Evolutionary conservation across 2,329 filamentous ascomycete genomes (phyloP).

Genomic region (Boeremia exigua): DNA sequence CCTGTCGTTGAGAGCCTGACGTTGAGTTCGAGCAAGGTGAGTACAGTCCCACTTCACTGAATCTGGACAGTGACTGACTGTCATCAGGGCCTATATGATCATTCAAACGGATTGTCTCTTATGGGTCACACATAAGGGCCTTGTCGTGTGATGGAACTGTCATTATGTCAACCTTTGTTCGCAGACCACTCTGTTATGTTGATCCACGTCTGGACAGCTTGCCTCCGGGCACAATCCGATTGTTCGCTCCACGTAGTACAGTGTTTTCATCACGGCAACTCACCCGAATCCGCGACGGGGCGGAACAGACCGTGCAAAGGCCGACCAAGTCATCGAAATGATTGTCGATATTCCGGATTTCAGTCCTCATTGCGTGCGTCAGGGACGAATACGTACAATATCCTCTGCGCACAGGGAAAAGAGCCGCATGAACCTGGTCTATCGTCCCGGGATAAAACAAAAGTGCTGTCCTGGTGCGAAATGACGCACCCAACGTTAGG

Average conservation of each 20-base stretch:
- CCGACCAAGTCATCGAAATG: background rate
- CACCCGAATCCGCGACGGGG: constrained; percentile 1
- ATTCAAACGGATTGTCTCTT: constrained; percentile 2
- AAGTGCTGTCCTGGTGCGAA: background rate
- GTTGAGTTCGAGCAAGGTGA: background rate
- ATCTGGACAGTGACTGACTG: constrained; percentile 4
- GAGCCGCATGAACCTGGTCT: background rate
- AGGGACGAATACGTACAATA: background rate
- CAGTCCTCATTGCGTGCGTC: background rate
- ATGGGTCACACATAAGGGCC: background rate
- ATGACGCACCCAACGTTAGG: background rate
- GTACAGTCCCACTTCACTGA: background rate
- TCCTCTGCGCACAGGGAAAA: background rate
- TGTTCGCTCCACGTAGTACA: constrained; percentile 5
- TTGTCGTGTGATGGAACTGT: background rate
- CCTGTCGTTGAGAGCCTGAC: background rate
- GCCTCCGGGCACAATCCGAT: constrained; percentile 11
- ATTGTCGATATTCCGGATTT: background rate
- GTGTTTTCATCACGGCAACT: background rate
- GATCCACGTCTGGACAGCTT: constrained; percentile 12
- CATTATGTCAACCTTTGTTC: constrained; percentile 8
- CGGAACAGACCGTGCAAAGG: background rate
- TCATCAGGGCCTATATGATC: background rate
- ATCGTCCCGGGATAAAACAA: background rate
- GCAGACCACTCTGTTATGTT: background rate